These are phyloP conservation scores for Penicillium crystallinum DNA, from an alignment of 495 filamentous ascomycete species.

Conservation along the genomic window DNA sequence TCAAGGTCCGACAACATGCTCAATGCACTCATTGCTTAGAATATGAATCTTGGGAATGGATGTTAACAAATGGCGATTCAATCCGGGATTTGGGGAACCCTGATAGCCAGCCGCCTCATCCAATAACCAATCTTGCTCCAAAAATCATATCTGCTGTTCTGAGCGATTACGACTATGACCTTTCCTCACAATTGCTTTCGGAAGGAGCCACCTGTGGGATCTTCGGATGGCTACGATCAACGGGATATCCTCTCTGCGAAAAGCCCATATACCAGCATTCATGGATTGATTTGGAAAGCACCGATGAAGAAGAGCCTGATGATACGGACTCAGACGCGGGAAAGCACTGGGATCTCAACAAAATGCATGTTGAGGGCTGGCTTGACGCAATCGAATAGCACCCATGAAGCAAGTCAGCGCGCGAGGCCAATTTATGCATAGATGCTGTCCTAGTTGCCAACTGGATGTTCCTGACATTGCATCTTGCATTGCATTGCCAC, in stretches of 20 bases:
- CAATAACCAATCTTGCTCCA: too few species aligned
- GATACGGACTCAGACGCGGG: constrained; percentile 10
- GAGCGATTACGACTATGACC: neutral
- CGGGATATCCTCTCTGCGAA: constrained; percentile 15
- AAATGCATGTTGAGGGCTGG: too few species aligned
- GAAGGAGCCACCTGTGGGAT: constrained; percentile 17
- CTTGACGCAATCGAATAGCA: too few species aligned
- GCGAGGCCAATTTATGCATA: too few species aligned
- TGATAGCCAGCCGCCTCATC: neutral
- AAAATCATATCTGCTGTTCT: too few species aligned
- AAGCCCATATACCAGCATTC: constrained; percentile 27
- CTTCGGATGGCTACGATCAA: constrained; percentile 15
- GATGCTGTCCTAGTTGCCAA: too few species aligned
- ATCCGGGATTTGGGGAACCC: neutral
- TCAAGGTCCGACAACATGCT: constrained; percentile 22
- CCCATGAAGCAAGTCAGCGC: too few species aligned
- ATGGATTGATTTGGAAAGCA: constrained; percentile 25
- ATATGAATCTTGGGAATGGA: constrained; percentile 24
- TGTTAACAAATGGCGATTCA: constrained; percentile 10
- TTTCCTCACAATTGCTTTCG: constrained; percentile 8
- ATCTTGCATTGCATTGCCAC: too few species aligned
- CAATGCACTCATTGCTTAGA: constrained; percentile 23
- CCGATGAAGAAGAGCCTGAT: constrained; percentile 19
- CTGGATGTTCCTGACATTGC: too few species aligned
- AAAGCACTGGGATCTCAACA: too few species aligned